Base-by-base conservation (phyloP, 78 protist species). In the Dictyostelium citrinum region DNA sequence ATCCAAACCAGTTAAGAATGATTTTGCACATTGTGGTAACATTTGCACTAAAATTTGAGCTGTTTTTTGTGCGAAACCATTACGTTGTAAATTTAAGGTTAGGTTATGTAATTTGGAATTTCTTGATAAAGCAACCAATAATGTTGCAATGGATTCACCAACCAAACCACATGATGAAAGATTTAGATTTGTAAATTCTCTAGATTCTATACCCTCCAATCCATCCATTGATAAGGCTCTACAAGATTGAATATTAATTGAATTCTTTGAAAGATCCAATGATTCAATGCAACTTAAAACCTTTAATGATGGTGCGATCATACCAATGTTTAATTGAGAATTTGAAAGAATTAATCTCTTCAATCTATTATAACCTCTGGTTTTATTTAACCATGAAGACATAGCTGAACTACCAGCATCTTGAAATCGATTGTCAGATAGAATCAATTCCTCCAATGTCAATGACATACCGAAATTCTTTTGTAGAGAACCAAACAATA, bases 401-500 rank as follows among this genome's bases (percentile, higher is more conserved):
- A 88, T 61, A 0, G 85, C 93, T 1, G 41, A 22, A 3, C 79
- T 72, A 27, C 93, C 93, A 35, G 85, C 39, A 37, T 88, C 93
- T 68, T 88, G 93, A 60, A 88, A 88, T 61, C 93, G 24, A 27
- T 88, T 88, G 9, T 67, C 80, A 9, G 85, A 78, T 43, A 88
- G 64, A 7, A 22, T 33, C 16, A 88, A 43, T 16, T 11, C 35
- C 33, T 88, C 93, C 39, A 88, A 20, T 27, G 93, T 88, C 17
- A 78, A 72, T n/a, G 93, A 88, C 93, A 88, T 76, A 27, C 61
- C 85, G 51, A 88, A 78, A 76, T 88, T 88, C 27, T 43, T 58
- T 64, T 78, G 79, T 9, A 88, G 68, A 5, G 85, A 70, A 14
- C 71, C 80, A 58, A 88, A 88, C 2, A 88, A 14, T 16, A 88